Evolutionary conservation across 371 early-diverging fungal species (phyloP), one percentile per base, ranked within the genome.

Genomic region (Mortierella sp.): DNA sequence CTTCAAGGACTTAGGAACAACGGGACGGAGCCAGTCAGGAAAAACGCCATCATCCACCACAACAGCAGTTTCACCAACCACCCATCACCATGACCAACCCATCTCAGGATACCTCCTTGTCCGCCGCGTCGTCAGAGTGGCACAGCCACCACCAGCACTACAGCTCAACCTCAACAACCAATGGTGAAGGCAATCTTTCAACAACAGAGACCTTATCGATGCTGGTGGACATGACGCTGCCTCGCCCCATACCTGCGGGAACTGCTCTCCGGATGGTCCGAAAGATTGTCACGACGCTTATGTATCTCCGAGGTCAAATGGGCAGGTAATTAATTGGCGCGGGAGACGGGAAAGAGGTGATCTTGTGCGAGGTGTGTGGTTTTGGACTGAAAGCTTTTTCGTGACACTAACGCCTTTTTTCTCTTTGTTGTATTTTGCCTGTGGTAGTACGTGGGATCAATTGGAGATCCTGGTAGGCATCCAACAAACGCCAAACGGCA

Each of bases 221-320:
- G 73, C 50, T 80, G 19, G 80, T 76, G 13, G 73, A 80, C n/a
- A 58, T 80, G 47, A 40, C 31, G 8, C 71, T 77, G 24, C 68
- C 77, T 0, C 67, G 78, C 10, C 66, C 72, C 1, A 77, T 81
- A 16, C 70, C 77, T 22, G 74, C 65, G 31, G 71, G 63, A 19
- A 44, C 71, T 1, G 82, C 77, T 4, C 58, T 81, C 8, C 48
- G 69, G 10, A 73, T 81, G 78, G 43, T 74, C 2, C 74, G 67
- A 14, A 71, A 68, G 19, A 48, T 45, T 29, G 58, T 81, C 43
- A 66, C 74, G 61, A 74, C 68, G 0, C 29, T 81, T 26, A 77
- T 81, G 82, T 81, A 71, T 44, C 61, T 74, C 50, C 77, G 82
- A 48, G 82, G 82, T 24, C 74, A 69, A 37, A 76, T 76, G 66